These are phyloP conservation scores for Chaetomiaceae sp. DNA, from an alignment of 2,329 filamentous ascomycete genomes.

Conservation along the genomic window DNA sequence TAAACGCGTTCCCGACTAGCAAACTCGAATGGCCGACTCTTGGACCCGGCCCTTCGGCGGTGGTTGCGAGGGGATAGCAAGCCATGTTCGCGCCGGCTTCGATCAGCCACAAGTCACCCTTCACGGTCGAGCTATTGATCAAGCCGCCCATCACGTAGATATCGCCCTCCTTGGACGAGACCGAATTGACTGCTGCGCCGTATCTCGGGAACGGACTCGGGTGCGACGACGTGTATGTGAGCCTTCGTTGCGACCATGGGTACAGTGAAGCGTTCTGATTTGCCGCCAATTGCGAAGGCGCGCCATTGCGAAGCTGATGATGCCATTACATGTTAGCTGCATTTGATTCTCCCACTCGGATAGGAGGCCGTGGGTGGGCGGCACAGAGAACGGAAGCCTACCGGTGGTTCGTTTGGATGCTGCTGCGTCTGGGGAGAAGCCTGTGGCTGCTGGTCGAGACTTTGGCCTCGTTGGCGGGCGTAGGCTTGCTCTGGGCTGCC, in stretches of 20 bases:
- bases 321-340: slow-evolving; percentile 6
- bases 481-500: slow-evolving; percentile 63
- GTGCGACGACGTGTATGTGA: slow-evolving; percentile 79
- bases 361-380: slow-evolving; percentile 8
- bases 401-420: slow-evolving; percentile 37
- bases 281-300: slow-evolving; percentile 30
- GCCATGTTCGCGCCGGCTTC: slow-evolving; percentile 83
- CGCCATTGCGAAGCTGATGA: slow-evolving; percentile 52
- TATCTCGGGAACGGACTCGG: slow-evolving; percentile 92
- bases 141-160: slow-evolving; percentile 97
- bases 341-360: background rate
- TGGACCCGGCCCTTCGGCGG: slow-evolving; percentile 88
- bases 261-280: slow-evolving; percentile 78
- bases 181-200: slow-evolving; percentile 89
- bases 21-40: slow-evolving; percentile 92
- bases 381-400: slow-evolving; percentile 31
- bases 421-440: slow-evolving; percentile 47
- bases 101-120: slow-evolving; percentile 96
- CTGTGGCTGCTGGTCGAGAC: slow-evolving; percentile 46
- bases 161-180: slow-evolving; percentile 92
- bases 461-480: slow-evolving; percentile 51
- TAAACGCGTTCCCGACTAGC: slow-evolving; percentile 96
- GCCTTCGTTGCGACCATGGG: slow-evolving; percentile 86
- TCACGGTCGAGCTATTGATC: slow-evolving; percentile 91
- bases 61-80: slow-evolving; percentile 88